These are phyloP conservation scores for Sclerotinia nivalis DNA, from an alignment of 2,329 filamentous ascomycete genomes.

Conservation along the genomic window DNA sequence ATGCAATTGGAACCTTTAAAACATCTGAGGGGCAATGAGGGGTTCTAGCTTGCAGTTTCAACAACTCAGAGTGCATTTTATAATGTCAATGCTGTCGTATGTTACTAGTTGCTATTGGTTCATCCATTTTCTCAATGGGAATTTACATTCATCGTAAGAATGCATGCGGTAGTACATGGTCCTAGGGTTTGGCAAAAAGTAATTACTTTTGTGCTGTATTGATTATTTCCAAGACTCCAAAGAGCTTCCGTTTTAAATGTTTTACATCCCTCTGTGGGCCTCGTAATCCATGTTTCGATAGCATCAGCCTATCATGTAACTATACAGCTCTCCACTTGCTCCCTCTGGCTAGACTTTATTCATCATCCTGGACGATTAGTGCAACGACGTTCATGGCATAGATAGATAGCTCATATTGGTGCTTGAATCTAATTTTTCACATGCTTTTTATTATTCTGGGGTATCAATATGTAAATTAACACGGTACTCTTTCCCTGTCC, in stretches of 20 bases:
- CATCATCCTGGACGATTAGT: not conserved
- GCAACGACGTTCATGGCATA: conserved; percentile 4
- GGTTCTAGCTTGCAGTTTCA: not conserved
- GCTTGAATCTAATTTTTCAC: not conserved
- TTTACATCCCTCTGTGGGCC: not conserved
- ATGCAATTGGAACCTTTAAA: not conserved
- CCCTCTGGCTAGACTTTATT: not conserved
- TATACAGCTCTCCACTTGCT: not conserved
- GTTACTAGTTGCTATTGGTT: not conserved
- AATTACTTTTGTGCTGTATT: not conserved
- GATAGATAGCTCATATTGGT: not conserved
- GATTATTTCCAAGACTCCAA: not conserved
- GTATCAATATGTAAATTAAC: not conserved
- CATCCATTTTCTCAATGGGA: not conserved
- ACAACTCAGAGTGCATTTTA: not conserved
- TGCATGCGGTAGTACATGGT: not conserved
- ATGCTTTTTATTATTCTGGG: not conserved
- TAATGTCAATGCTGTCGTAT: not conserved
- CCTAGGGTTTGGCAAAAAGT: not conserved
- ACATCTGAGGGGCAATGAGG: conserved; percentile 11
- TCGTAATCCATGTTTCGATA: conserved; percentile 7
- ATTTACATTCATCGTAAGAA: not conserved
- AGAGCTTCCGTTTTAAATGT: not conserved
- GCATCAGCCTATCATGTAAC: conserved; percentile 8
- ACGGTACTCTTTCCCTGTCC: not conserved